These are phyloP conservation scores for Rosa rugosa DNA, from an alignment of 306 rosid species.

Conservation along the genomic window DNA sequence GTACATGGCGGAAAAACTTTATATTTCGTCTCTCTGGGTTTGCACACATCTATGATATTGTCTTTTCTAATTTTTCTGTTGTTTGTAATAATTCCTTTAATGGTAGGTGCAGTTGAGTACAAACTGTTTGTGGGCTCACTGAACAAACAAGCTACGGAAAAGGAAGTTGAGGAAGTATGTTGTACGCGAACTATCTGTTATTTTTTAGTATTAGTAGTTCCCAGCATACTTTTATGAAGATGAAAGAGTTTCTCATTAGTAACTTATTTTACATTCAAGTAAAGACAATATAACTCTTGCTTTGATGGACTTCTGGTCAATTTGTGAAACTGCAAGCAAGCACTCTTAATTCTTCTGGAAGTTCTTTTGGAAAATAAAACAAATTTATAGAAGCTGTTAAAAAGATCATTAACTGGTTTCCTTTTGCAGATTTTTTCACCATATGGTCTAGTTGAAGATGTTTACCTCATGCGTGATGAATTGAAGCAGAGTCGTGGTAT, in stretches of 20 bases:
- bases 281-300: background rate
- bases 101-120: slow-evolving; percentile 92
- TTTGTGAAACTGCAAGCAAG: background rate
- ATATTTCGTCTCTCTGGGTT: background rate
- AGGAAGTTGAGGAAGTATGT: slow-evolving; percentile 92
- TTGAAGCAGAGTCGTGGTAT: slow-evolving; percentile 89
- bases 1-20: slow-evolving; percentile 13
- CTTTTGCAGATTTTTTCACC: slow-evolving; percentile 72
- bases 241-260: background rate
- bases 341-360: background rate
- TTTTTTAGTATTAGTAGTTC: slow-evolving; percentile 12
- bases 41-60: background rate
- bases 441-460: slow-evolving; percentile 90
- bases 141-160: slow-evolving; percentile 79
- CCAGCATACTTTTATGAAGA: slow-evolving; percentile 9
- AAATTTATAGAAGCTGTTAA: background rate
- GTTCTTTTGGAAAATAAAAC: background rate
- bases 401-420: slow-evolving; percentile 29
- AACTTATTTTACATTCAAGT: background rate
- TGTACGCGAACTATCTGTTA: slow-evolving; percentile 25
- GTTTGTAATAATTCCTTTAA: slow-evolving; percentile 30
- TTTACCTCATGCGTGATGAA: slow-evolving; percentile 97
- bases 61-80: background rate
- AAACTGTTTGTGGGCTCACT: slow-evolving; percentile 95
- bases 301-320: background rate